phyloP scores from a whole-genome alignment of 345 rosid species.

The Citrus reticulata region DNA sequence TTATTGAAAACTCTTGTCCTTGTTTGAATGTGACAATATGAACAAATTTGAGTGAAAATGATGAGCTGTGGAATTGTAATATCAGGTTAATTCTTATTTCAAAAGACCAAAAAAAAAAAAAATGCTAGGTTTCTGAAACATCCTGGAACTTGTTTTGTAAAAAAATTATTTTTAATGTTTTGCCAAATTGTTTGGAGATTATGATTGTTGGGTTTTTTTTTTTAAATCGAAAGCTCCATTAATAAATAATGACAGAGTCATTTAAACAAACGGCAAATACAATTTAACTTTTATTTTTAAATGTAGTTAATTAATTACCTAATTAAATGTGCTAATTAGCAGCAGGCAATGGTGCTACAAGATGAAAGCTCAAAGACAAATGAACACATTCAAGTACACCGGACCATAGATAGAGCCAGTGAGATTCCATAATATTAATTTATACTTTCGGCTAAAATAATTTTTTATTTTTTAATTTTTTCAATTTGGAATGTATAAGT shows the following conservation, averaged over 20 bases:
- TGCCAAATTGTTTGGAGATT: not conserved
- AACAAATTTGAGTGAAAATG: not conserved
- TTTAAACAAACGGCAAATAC: not conserved
- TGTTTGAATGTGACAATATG: not conserved
- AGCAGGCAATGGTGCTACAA: slow-evolving; percentile 10
- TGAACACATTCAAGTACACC: not conserved
- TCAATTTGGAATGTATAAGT: not conserved
- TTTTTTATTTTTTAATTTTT: no score
- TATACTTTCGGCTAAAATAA: no score
- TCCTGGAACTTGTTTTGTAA: no score
- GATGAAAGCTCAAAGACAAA: slow-evolving; percentile 17
- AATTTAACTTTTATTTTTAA: not conserved
- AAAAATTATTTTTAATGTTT: not conserved
- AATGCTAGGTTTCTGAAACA: not conserved
- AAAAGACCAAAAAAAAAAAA: not conserved
- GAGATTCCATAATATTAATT: not conserved
- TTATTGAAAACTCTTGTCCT: not conserved
- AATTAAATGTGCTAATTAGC: not conserved
- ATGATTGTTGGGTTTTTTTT: not conserved
- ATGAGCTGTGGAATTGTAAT: not conserved
- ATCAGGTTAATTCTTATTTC: not conserved
- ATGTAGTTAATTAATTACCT: not conserved
- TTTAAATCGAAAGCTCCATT: slow-evolving; percentile 8
- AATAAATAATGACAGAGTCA: not conserved
- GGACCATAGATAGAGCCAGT: not conserved